These are phyloP conservation scores for Cladophialophora yegresii DNA, from an alignment of 2,329 filamentous ascomycete species.

Conservation along the genomic window DNA sequence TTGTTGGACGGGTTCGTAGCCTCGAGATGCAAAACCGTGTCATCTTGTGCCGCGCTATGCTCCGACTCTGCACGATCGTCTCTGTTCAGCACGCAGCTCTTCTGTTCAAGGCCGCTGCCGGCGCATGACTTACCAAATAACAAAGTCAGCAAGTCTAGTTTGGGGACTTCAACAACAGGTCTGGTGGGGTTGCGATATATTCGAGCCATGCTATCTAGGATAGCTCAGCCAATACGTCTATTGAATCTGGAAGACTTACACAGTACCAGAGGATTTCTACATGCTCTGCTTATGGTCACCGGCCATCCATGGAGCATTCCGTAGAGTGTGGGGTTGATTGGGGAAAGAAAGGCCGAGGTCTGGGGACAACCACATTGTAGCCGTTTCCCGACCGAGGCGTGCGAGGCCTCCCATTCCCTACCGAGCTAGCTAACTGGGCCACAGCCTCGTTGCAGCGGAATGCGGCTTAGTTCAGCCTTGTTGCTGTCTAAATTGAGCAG, in stretches of 20 bases:
- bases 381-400: background rate
- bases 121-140: slow-evolving; percentile 27
- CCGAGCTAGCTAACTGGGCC: background rate
- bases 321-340: slow-evolving; percentile 1
- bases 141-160: slow-evolving; percentile 32
- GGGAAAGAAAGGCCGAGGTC: slow-evolving; percentile 8
- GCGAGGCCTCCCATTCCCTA: background rate
- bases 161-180: slow-evolving; percentile 32
- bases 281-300: background rate
- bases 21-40: slow-evolving; percentile 59
- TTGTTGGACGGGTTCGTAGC: slow-evolving; percentile 57
- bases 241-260: background rate
- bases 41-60: slow-evolving; percentile 42
- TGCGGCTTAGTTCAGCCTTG: background rate
- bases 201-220: slow-evolving; percentile 17
- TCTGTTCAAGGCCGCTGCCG: background rate
- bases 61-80: slow-evolving; percentile 25
- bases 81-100: background rate
- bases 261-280: background rate
- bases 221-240: background rate
- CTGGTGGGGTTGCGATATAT: slow-evolving; percentile 26
- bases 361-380: background rate
- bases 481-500: no score
- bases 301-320: background rate
- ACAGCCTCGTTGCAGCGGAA: background rate